Base-by-base conservation (phyloP, 345 rosid species). In the Moricandia moricandioides region DNA sequence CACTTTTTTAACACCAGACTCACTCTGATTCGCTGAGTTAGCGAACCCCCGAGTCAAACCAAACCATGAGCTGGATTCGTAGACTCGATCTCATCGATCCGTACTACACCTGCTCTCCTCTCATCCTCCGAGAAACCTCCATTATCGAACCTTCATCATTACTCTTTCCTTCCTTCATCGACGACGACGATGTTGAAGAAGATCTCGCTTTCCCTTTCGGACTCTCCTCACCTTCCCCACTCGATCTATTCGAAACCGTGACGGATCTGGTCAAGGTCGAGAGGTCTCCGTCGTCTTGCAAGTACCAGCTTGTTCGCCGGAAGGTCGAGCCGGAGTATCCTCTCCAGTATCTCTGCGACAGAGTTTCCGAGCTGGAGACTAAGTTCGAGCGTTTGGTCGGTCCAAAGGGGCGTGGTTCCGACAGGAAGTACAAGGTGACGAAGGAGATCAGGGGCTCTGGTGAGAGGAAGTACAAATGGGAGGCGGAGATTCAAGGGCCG, bases 401-500 rank as follows among this genome's bases (percentile, higher is more conserved):
- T 62, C 39, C 73, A 47, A 83, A 72, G 71, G 68, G 17, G 58
- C 4, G 65, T 70, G 79, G 54, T 21, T 78, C 85, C 26, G 93
- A 88, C 10, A 79, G 97, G 84, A 94, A 91, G 96, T 88, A 85
- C 82, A 86, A 82, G 3, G 78, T 85, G 89, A 84, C 97, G 16
- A 86, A 95, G 66, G 93, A 94, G 88, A 82, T 90, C 74, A 80
- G 89, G 67, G 93, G 80, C 0, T 84, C 85, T 16, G 88, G 86
- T 4, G 92, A 88, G 76, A 83, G 88, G 70, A 88, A 84, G 89
- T 89, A 86, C 81, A 89, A 69, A 72, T 88, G 89, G 90, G 81
- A 70, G 67, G 85, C 87, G 34, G 96, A 90, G 86, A 83, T 90
- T 66, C 84, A 84, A 6, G 85, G 77, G 0, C 77, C 72, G 35